Base-by-base conservation (phyloP, 2,329 filamentous ascomycete species). In the Penicillium thymicola region DNA sequence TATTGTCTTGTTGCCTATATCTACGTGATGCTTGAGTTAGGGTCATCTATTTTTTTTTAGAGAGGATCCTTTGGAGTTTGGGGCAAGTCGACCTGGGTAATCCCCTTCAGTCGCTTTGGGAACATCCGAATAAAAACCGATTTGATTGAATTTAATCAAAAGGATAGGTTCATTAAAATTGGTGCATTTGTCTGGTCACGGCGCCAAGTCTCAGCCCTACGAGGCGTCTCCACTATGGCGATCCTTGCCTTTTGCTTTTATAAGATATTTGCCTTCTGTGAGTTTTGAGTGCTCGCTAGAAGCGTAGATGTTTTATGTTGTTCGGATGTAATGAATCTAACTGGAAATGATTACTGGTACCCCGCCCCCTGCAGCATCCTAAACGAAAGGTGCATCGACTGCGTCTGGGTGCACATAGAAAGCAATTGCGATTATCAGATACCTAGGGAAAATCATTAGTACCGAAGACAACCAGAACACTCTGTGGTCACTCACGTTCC, bases 361-460 rank as follows among this genome's bases (percentile, higher is more conserved):
- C 25, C 4, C 16, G 21, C 21, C 21, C 21, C 9, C 27, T 37
- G 13, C 11, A 32, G 1, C 8, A 43, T 36, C 4, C 14, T 36
- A 44, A 21, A 55, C 34, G 4, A 50, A 40, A 8, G 41, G 42
- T 21, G 37, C 55, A 18, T 30, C 50, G 5, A 48, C 36, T 27
- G 57, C 38, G 28, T 61, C 60, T 34, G 60, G 60, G 25, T 63
- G 60, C 14, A 63, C 57, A 16, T 58, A 63, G 23, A 61, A 63
- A 13, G 60, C 60, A 36, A 63, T 63, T 14, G 60, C 60, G 23
- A 63, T 61, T 25, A 63, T 63, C 14, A 63, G 36, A 43, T 63
- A 63, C 14, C 60, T 63, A 25, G 13, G 5, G n/a, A 11, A 23
- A 9, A 27, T n/a, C 5, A 40, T 63, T 50, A 63, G 54, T 16